Base-by-base conservation (phyloP, 768 basidiomycete genomes). In the Lactarius deliciosus region DNA sequence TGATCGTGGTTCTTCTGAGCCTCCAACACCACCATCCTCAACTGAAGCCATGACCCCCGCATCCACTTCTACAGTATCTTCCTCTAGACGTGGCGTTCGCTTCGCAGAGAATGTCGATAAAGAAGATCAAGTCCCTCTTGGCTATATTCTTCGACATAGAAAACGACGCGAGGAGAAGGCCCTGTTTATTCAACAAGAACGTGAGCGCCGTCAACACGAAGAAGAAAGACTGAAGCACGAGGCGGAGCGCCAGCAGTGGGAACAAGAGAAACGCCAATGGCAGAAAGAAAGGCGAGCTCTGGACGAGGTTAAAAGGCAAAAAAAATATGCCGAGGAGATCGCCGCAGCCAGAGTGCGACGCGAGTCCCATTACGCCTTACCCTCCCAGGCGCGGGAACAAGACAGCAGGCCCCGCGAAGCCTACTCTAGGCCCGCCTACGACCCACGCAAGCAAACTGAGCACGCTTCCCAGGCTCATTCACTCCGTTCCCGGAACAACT, bases 131-230 rank as follows among this genome's bases (percentile, higher is more conserved):
- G 79, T 88, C 69, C 89, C 89, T 0, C 78, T 90, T 54, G 83
- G 82, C 25, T 83, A 90, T 72, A 80, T 85, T 50, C 77, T 88
- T 68, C 85, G 86, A 60, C 82, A 81, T 73, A 85, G 84, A 78
- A 87, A 85, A 78, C 84, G 83, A 70, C 85, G 86, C 54, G 87
- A 88, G 76, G 85, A 87, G 75, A 88, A 87, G 76, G 85, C 84
- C 53, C 82, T 75, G 56, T 87, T 89, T 66, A 76, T 89, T 71
- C 82, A 80, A 55, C 81, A 81, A 74, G 84, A 89, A 71, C 82
- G 83, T 68, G 80, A 84, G 68, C 81, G 80, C 63, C 82, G 87
- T 34, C 76, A 77, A 43, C 76, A 78, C 50, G 82, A 83, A 70
- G 80, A 80, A 45, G 83, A 82, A 67, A 71, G 74, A 64, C 72